Conservation (phyloP, 2,329 filamentous ascomycete genomes). For the Dactylonectria estremocensis region DNA sequence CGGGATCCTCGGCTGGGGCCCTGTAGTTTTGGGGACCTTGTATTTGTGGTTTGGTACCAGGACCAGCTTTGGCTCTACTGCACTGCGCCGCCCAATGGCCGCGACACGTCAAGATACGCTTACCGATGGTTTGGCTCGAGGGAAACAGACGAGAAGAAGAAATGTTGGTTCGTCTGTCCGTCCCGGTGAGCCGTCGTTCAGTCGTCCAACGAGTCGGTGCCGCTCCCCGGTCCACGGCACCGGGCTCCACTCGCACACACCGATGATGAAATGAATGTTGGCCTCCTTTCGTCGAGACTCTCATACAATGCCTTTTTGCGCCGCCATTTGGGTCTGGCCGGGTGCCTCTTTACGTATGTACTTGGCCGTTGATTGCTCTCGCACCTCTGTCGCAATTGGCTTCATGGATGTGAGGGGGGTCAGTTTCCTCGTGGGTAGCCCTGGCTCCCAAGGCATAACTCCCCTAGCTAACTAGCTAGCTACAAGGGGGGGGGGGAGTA, state of each 20-base stretch:
- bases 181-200: background rate
- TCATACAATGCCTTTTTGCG: no score
- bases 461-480: background rate
- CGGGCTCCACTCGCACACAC: constrained; percentile 3
- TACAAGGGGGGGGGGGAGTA: constrained; percentile 8
- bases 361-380: no score
- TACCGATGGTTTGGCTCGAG: constrained; percentile 31
- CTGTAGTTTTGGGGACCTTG: background rate
- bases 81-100: constrained; percentile 12
- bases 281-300: background rate
- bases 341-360: no score
- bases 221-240: constrained; percentile 10
- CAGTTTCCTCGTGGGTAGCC: background rate
- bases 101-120: constrained; percentile 13
- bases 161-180: constrained; percentile 16
- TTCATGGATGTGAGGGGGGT: background rate
- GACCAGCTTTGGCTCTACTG: background rate
- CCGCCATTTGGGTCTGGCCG: no score
- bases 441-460: background rate
- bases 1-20: constrained; percentile 3
- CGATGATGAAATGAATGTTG: no score
- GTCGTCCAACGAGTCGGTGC: background rate
- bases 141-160: background rate
- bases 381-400: background rate
- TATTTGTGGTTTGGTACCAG: background rate